A percentile compares a stretch with the other conserved stretches of the same genome.
Conservation (phyloP, 1,139 yeast genomes). For the Lizanozyma gosingica region DNA sequence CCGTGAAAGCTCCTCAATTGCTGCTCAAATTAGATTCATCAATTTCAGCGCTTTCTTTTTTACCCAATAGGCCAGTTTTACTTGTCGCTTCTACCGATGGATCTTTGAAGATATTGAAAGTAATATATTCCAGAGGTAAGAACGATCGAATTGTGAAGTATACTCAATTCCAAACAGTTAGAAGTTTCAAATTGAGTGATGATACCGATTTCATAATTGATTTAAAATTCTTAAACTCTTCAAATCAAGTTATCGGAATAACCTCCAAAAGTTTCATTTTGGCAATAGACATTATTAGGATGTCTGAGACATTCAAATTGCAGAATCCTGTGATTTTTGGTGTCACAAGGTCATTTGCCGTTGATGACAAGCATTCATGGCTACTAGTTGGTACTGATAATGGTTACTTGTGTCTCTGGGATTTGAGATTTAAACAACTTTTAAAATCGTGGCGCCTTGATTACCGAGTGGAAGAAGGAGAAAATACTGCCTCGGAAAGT, state of each 20-base stretch:
- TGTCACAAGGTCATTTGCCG: slow-evolving; percentile 46
- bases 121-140: slow-evolving; percentile 37
- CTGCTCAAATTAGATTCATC: slow-evolving; percentile 39
- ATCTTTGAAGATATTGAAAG: slow-evolving; percentile 43
- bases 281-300: slow-evolving; percentile 50
- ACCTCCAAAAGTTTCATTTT: slow-evolving; percentile 49
- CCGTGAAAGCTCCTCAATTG: slow-evolving; percentile 46
- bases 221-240: slow-evolving; percentile 27
- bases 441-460: slow-evolving; percentile 55
- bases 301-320: slow-evolving; percentile 36
- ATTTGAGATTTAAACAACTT: slow-evolving; percentile 54
- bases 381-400: slow-evolving; percentile 62
- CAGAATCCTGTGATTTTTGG: slow-evolving; percentile 63
- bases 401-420: slow-evolving; percentile 78
- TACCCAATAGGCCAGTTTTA: slow-evolving; percentile 56
- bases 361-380: slow-evolving; percentile 52
- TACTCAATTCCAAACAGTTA: slow-evolving; percentile 14
- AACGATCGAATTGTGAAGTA: slow-evolving; percentile 25
- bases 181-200: slow-evolving; percentile 27
- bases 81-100: slow-evolving; percentile 68
- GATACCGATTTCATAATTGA: slow-evolving; percentile 35
- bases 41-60: slow-evolving; percentile 40
- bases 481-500: slow-evolving; percentile 34
- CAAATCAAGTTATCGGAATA: slow-evolving; percentile 32
- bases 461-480: slow-evolving; percentile 24